Percentiles rank a stretch among this genome's conserved stretches.
Evolutionary conservation across 2,329 filamentous ascomycete species (phyloP).

Genomic region (Arthrinium phaeospermum): DNA sequence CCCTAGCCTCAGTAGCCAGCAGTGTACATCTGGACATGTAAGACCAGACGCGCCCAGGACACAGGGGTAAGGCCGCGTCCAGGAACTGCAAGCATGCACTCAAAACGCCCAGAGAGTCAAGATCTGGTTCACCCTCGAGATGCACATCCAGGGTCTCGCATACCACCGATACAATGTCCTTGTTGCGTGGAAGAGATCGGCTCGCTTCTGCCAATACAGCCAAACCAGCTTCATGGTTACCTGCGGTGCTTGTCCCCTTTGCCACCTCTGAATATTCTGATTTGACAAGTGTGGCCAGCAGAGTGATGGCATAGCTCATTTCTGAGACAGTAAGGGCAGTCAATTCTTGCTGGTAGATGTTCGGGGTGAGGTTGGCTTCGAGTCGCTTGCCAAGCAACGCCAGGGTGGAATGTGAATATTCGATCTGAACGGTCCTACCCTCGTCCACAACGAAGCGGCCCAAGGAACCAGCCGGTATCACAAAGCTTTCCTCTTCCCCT

Average conservation of each 20-base stretch:
- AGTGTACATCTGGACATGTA: conserved; percentile 83
- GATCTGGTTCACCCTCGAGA: conserved; percentile 67
- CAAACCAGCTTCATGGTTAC: conserved; percentile 42
- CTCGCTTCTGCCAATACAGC: conserved; percentile 64
- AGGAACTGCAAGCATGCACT: conserved; percentile 81
- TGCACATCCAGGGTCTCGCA: conserved; percentile 83
- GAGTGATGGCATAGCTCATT: conserved; percentile 73
- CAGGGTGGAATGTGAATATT: conserved; percentile 80
- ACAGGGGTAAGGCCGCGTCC: conserved; percentile 72
- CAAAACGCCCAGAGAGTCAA: conserved; percentile 69
- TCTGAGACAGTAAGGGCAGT: conserved; percentile 63
- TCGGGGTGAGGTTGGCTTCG: conserved; percentile 68
- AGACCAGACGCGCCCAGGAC: conserved; percentile 88
- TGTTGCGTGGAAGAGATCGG: conserved; percentile 60
- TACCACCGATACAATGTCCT: conserved; percentile 80
- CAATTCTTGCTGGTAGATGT: conserved; percentile 58
- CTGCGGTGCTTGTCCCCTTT: conserved; percentile 28
- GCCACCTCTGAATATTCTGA: conserved; percentile 50
- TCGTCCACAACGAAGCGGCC: conserved; percentile 79
- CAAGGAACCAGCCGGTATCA: conserved; percentile 68
- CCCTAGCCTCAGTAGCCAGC: conserved; percentile 76
- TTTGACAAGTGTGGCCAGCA: conserved; percentile 74
- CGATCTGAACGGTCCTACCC: conserved; percentile 76
- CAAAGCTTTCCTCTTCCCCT: conserved; percentile 58
- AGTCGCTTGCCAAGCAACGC: conserved; percentile 79